Evolutionary conservation across 176 grass and related monocot genomes (phyloP).

Genomic region (Bothriochloa decipiens): DNA sequence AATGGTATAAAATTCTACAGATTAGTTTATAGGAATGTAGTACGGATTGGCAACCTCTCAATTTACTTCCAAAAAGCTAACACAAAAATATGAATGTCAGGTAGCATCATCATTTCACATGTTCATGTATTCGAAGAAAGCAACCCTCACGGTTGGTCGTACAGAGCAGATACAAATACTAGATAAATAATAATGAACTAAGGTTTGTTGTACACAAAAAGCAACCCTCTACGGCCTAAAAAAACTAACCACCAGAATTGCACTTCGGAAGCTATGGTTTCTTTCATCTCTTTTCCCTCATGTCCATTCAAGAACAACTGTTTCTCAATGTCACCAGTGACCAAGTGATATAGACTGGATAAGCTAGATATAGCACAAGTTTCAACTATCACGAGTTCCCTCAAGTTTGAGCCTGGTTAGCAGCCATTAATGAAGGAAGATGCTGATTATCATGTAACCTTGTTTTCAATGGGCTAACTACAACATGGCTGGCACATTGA

Average conservation of each 20-base stretch:
- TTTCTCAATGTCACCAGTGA: conserved; percentile 17
- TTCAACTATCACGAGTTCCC: conserved; percentile 20
- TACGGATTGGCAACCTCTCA: background rate
- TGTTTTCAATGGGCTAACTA: conserved; percentile 33
- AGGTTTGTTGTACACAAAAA: conserved; percentile 14
- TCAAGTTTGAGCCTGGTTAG: conserved; percentile 24
- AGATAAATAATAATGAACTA: background rate
- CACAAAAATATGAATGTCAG: background rate
- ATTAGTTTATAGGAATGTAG: background rate
- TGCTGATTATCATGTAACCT: conserved; percentile 10
- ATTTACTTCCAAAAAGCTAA: background rate
- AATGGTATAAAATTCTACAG: background rate
- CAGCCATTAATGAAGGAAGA: conserved; percentile 18
- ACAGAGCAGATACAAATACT: conserved; percentile 22
- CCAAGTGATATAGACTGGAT: conserved; percentile 20
- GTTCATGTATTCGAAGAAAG: background rate
- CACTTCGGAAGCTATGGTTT: conserved; percentile 11
- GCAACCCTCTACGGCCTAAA: conserved; percentile 15
- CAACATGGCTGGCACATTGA: background rate
- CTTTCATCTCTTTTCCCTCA: background rate
- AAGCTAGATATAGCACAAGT: conserved; percentile 2
- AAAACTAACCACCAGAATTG: background rate
- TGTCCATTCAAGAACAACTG: conserved; percentile 24
- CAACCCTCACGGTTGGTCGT: background rate
- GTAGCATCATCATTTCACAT: background rate